Base-by-base conservation (phyloP, 2,329 filamentous ascomycete species). In the Colletotrichum acutatum region DNA sequence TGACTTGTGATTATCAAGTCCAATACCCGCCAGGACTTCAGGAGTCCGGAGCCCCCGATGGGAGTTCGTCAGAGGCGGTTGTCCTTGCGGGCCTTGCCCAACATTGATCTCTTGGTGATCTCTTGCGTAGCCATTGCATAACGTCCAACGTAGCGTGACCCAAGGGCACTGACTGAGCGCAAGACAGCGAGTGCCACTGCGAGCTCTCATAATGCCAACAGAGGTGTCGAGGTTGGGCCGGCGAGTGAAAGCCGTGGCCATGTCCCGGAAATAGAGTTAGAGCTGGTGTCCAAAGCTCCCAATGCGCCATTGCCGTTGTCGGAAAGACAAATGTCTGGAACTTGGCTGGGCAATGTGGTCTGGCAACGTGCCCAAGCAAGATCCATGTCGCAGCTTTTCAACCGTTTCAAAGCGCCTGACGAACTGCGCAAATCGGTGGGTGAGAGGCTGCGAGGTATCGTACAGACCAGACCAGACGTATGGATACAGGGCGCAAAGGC, bases 271-370 rank as follows among this genome's bases (percentile, higher is more conserved):
- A 64, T 72, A 72, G 66, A 70, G 70, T 72, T 72, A 60, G 66
- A 72, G 66, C 70, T 34, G 70, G 70, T 72, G 70, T 49, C 66
- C 70, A 72, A 70, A 72, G 66, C 70, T 71, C 68, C 68, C 28
- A 61, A 63, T 58, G 68, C 68, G 34, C 34, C 19, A 19, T 49
- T 57, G 24, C 61, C 68, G 62, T 66, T 71, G 57, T 37, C 49
- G 61, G 54, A 58, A 60, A 60, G 42, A 32, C 24, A 49, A n/a
- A 37, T 52, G 62, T 34, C 53, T 56, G 57, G 32, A 42, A 63
- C 42, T 53, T 52, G 42, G 42, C 28, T 52, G 60, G 60, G 60
- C 26, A 56, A 28, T 62, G 59, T 42, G 16, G n/a, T 22, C 30
- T 30, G 30, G n/a, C n/a, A 42, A 64, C 26, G 54, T 72, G 34